Evolutionary conservation across 2,329 filamentous ascomycete genomes (phyloP).

Genomic region (Verticillium zaregamsianum): DNA sequence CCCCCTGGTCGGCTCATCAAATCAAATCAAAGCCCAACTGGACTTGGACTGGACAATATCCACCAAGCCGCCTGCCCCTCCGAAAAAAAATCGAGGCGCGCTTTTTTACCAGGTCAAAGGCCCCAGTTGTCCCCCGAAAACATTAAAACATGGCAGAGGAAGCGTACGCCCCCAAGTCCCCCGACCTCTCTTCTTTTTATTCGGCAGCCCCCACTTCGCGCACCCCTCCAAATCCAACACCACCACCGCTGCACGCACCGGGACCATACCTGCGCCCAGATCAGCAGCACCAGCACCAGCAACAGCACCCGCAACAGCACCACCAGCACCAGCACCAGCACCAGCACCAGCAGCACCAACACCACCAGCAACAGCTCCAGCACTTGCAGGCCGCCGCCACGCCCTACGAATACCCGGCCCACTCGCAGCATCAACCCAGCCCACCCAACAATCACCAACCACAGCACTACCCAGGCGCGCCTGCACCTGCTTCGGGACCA

Average conservation of each 20-base stretch:
- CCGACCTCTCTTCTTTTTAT: slow-evolving; percentile 55
- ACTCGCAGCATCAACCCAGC: slow-evolving; percentile 5
- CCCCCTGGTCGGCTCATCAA: background rate
- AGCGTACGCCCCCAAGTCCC: slow-evolving; percentile 54
- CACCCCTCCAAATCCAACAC: slow-evolving; percentile 17
- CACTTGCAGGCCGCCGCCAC: background rate
- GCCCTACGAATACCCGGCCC: slow-evolving; percentile 5
- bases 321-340: slow-evolving; percentile 18
- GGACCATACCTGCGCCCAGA: slow-evolving; percentile 12
- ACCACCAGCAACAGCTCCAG: slow-evolving; percentile 17
- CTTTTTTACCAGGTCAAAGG: background rate
- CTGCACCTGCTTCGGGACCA: background rate
- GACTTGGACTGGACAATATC: background rate
- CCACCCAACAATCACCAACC: background rate
- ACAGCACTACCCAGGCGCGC: slow-evolving; percentile 2
- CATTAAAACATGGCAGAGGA: slow-evolving; percentile 43
- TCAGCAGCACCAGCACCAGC: slow-evolving; percentile 16
- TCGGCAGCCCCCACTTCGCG: slow-evolving; percentile 26
- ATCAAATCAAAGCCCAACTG: background rate
- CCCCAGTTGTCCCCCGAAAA: slow-evolving; percentile 1
- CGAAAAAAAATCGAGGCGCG: background rate
- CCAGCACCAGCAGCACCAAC: slow-evolving; percentile 20
- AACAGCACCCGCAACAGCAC: slow-evolving; percentile 14
- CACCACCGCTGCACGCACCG: slow-evolving; percentile 23
- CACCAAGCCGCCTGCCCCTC: background rate